A percentile compares a stretch with the other conserved stretches of the same genome.
phyloP scores from a whole-genome alignment of 2,329 filamentous ascomycete genomes.

The Aspergillus fijiensis region DNA sequence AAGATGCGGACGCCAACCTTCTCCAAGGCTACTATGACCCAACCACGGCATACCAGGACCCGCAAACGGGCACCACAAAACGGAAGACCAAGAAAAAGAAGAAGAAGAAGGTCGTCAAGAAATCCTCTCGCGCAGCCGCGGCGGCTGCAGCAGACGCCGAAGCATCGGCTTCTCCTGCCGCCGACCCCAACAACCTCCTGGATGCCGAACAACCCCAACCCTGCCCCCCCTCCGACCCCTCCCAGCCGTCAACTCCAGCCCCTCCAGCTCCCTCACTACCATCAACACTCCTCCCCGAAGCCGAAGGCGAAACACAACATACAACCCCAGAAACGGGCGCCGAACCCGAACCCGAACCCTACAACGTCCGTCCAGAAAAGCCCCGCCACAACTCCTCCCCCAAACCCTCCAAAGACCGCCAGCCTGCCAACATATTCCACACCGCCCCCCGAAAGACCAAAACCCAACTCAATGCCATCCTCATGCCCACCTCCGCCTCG shows the following conservation, averaged over 20 bases:
- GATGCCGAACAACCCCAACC: neutral
- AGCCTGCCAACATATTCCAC: slow-evolving; percentile 24
- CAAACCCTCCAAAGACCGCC: slow-evolving; percentile 8
- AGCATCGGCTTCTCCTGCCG: slow-evolving; percentile 9
- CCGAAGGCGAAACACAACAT: slow-evolving; percentile 4
- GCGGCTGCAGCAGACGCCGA: slow-evolving; percentile 10
- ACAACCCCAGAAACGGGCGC: neutral
- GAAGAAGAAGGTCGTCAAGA: slow-evolving; percentile 36
- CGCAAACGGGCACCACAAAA: slow-evolving; percentile 29
- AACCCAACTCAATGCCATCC: slow-evolving; percentile 66
- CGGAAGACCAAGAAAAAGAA: slow-evolving; percentile 40
- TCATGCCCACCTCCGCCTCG: slow-evolving; percentile 77
- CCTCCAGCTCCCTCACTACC: slow-evolving; percentile 16
- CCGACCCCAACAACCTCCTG: slow-evolving; percentile 11
- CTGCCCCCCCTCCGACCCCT: slow-evolving; percentile 7
- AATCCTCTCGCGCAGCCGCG: slow-evolving; percentile 30
- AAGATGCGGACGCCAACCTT: slow-evolving; percentile 40
- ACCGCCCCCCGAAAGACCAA: slow-evolving; percentile 31
- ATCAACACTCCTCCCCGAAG: slow-evolving; percentile 7
- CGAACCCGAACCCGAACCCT: slow-evolving; percentile 18
- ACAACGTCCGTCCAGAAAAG: slow-evolving; percentile 20
- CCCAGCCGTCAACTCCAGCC: slow-evolving; percentile 15
- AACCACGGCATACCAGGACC: slow-evolving; percentile 33
- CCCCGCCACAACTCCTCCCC: slow-evolving; percentile 6
- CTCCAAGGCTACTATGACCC: slow-evolving; percentile 49